These are phyloP conservation scores for Penicillium freii DNA, from an alignment of 2,329 filamentous ascomycete genomes.

Conservation along the genomic window DNA sequence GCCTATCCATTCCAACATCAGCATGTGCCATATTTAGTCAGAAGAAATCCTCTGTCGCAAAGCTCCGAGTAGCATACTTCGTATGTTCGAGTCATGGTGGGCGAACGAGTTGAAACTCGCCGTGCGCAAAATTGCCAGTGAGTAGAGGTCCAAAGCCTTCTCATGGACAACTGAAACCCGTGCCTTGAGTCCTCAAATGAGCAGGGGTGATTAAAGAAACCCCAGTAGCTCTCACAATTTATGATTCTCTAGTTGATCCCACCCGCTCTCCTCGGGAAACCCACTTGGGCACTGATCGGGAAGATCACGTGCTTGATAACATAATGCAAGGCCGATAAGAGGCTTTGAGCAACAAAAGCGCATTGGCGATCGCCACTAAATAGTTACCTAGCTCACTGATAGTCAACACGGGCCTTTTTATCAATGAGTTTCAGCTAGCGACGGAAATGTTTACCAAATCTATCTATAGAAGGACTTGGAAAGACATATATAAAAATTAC, in stretches of 20 bases:
- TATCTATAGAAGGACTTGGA: too few species aligned
- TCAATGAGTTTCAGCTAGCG: too few species aligned
- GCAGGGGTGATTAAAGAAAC: constrained; percentile 19
- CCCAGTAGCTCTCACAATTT: constrained; percentile 17
- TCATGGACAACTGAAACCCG: constrained; percentile 29
- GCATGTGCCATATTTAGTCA: not conserved
- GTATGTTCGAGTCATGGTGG: constrained; percentile 41
- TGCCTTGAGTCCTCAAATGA: constrained; percentile 13
- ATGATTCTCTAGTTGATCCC: constrained; percentile 13
- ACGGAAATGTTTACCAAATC: too few species aligned
- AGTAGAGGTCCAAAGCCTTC: constrained; percentile 24
- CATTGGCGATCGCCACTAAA: not conserved
- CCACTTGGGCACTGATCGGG: constrained; percentile 9
- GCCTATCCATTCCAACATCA: constrained; percentile 46
- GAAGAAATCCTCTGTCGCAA: not conserved
- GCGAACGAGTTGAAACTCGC: constrained; percentile 33
- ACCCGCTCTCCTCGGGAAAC: constrained; percentile 26
- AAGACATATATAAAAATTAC: too few species aligned
- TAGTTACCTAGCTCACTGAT: too few species aligned
- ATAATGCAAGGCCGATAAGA: too few species aligned
- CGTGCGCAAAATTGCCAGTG: constrained; percentile 19
- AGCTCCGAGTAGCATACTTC: constrained; percentile 30
- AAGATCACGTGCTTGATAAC: constrained; percentile 21
- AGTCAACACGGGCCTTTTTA: too few species aligned
- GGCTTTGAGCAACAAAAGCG: not conserved